Conservation (phyloP, 1,284 basidiomycete genomes). For the Mycosarcoma maydis region DNA sequence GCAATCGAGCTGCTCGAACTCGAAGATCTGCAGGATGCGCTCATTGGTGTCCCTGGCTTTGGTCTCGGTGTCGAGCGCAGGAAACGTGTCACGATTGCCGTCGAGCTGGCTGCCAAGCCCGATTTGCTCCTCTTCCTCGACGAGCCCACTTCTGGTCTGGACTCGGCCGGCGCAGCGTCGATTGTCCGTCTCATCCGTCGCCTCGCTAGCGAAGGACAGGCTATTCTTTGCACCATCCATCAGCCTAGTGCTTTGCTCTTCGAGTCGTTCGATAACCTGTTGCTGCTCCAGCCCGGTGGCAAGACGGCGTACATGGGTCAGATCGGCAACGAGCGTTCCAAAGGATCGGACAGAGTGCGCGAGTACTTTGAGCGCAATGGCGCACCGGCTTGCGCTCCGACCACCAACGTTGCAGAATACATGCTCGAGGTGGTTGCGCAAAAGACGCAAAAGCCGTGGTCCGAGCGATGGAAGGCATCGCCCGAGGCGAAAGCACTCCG, state of each 20-base stretch:
- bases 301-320: slow-evolving; percentile 48
- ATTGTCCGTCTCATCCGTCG: slow-evolving; percentile 55
- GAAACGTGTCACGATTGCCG: slow-evolving; percentile 60
- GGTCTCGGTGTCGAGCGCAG: slow-evolving; percentile 55
- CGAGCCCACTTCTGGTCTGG: slow-evolving; percentile 59
- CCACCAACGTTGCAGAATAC: slow-evolving; percentile 61
- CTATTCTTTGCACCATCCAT: slow-evolving; percentile 62
- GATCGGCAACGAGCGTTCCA: slow-evolving; percentile 42
- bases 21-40: slow-evolving; percentile 46
- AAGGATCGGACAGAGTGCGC: slow-evolving; percentile 39
- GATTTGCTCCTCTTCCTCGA: slow-evolving; percentile 62
- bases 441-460: slow-evolving; percentile 33
- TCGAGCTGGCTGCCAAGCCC: slow-evolving; percentile 61
- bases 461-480: slow-evolving; percentile 61
- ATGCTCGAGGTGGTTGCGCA: slow-evolving; percentile 66
- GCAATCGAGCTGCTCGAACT: slow-evolving; percentile 57
- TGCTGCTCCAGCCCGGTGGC: slow-evolving; percentile 56
- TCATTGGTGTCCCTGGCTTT: slow-evolving; percentile 54
- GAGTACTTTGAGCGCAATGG: slow-evolving; percentile 58
- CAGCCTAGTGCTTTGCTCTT: slow-evolving; percentile 57
- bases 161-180: slow-evolving; percentile 50
- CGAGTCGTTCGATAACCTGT: slow-evolving; percentile 55
- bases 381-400: slow-evolving; percentile 46
- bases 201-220: slow-evolving; percentile 53
- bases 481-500: slow-evolving; percentile 68